These are phyloP conservation scores for Crithidia mellificae DNA, from an alignment of 208 protist genomes.

Conservation along the genomic window DNA sequence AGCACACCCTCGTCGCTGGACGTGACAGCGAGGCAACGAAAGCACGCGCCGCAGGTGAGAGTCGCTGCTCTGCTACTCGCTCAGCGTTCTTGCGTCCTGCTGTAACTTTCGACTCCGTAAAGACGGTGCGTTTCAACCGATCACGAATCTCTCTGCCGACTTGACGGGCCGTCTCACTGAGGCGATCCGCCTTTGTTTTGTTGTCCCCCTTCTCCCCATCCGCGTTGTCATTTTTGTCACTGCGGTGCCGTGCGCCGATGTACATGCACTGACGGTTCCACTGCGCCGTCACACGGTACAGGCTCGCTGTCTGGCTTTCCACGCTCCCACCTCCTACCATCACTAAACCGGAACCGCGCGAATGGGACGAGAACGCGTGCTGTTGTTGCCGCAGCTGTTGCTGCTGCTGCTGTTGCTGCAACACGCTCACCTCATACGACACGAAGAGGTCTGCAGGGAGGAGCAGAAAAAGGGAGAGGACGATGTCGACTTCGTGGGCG, in stretches of 20 bases:
- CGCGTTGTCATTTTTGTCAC: not conserved
- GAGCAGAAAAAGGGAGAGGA: slow-evolving; percentile 57
- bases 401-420: slow-evolving; percentile 19
- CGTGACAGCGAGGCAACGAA: slow-evolving; percentile 7
- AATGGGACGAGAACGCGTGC: not conserved
- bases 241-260: not conserved
- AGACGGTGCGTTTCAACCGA: not conserved
- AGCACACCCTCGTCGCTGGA: slow-evolving; percentile 26
- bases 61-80: no score
- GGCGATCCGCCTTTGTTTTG: no score
- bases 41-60: not conserved
- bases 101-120: no score
- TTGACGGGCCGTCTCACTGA: not conserved
- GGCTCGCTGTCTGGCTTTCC: not conserved
- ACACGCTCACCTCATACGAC: slow-evolving; percentile 60
- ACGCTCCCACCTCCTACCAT: not conserved
- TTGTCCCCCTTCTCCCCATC: not conserved
- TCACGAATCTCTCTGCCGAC: not conserved
- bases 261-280: slow-evolving; percentile 24
- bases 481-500: slow-evolving; percentile 35
- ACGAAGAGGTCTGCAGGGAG: slow-evolving; percentile 72
- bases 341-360: not conserved
- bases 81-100: no score
- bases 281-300: slow-evolving; percentile 9
- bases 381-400: slow-evolving; percentile 12